A percentile compares a stretch with the other conserved stretches of the same genome.
Conservation (phyloP, 169 alveolate species). For the Cryptosporidium meleagridis region DNA sequence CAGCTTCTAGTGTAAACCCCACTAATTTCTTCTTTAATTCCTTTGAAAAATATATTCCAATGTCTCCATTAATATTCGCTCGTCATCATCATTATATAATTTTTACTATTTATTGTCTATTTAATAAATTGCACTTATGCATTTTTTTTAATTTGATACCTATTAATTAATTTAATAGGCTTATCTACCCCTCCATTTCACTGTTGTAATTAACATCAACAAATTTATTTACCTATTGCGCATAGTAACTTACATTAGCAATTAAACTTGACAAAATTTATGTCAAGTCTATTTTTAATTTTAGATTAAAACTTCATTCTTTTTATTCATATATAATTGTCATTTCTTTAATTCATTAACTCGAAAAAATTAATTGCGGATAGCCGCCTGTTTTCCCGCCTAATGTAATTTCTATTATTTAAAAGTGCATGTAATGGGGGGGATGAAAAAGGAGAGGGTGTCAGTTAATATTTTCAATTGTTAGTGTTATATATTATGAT, state of each 20-base stretch:
- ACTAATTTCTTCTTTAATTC: not conserved
- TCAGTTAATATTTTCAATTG: too few species aligned
- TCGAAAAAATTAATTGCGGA: not conserved
- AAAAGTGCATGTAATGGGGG: not conserved
- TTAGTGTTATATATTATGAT: not conserved
- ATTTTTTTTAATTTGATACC: not conserved
- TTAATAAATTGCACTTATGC: not conserved
- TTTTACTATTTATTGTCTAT: not conserved
- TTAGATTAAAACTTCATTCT: not conserved
- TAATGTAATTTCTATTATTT: too few species aligned
- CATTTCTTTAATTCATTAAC: not conserved
- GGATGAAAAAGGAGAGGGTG: too few species aligned
- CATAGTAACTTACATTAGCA: not conserved
- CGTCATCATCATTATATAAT: not conserved
- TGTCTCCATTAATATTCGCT: conserved; percentile 10
- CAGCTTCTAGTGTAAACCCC: not conserved
- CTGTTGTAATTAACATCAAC: not conserved
- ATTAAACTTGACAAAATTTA: not conserved
- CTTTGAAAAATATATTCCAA: not conserved
- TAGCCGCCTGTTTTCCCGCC: not conserved
- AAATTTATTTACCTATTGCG: not conserved
- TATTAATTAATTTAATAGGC: not conserved
- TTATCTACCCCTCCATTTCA: not conserved
- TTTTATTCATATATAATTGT: not conserved
- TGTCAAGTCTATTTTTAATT: not conserved